phyloP scores from a whole-genome alignment of 2,329 filamentous ascomycete genomes.

The Sphaerulina vaccinii region DNA sequence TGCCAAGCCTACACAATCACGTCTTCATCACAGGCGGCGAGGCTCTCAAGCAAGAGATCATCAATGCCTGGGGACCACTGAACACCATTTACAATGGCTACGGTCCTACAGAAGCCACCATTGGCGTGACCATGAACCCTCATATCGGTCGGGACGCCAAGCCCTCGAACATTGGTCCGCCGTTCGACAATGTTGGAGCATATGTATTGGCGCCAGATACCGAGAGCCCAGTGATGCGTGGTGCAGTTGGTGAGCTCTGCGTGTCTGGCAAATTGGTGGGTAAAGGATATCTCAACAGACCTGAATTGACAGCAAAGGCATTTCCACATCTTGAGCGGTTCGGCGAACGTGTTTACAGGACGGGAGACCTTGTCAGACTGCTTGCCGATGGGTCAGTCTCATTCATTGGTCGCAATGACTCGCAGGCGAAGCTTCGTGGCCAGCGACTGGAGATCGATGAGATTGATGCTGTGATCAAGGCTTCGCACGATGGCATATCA shows the following conservation, averaged over 20 bases:
- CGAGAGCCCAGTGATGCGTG: conserved; percentile 68
- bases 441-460: conserved; percentile 88
- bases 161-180: conserved; percentile 81
- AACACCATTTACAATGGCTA: conserved; percentile 86
- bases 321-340: conserved; percentile 64
- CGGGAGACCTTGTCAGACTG: conserved; percentile 82
- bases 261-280: conserved; percentile 84
- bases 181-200: conserved; percentile 84
- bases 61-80: conserved; percentile 78
- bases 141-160: conserved; percentile 74
- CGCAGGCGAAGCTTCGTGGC: conserved; percentile 87
- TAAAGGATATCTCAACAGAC: conserved; percentile 80
- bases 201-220: conserved; percentile 72
- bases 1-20: conserved; percentile 74
- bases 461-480: conserved; percentile 79
- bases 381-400: conserved; percentile 79
- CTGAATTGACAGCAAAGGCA: conserved; percentile 71
- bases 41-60: conserved; percentile 80
- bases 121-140: conserved; percentile 87
- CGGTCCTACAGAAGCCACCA: conserved; percentile 88
- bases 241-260: conserved; percentile 83
- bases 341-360: conserved; percentile 67
- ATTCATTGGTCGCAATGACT: conserved; percentile 83
- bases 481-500: conserved; percentile 55
- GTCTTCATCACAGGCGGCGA: conserved; percentile 95